phyloP scores from a whole-genome alignment of 225 moss, liverwort and hornwort species.

The Bryoerythrophyllum caledonicum region DNA sequence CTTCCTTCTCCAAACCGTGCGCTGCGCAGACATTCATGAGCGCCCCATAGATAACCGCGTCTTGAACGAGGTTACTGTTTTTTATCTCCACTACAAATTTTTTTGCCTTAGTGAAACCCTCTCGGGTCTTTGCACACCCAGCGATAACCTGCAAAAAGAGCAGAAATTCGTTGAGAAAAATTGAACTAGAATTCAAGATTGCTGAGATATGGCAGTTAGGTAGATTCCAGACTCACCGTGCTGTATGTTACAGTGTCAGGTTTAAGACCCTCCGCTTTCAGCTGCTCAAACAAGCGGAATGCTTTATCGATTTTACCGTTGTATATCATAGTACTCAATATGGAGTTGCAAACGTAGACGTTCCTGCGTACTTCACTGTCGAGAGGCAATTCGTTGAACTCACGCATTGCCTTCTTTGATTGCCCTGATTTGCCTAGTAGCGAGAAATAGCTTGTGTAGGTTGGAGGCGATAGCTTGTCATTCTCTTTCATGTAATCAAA shows the following conservation, averaged over 20 bases:
- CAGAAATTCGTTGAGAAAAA: background rate
- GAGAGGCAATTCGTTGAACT: constrained; percentile 51
- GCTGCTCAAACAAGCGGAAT: constrained; percentile 61
- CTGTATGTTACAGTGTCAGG: constrained; percentile 78
- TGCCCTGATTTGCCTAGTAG: constrained; percentile 69
- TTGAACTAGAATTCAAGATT: background rate
- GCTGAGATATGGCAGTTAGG: background rate
- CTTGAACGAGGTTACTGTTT: constrained; percentile 44
- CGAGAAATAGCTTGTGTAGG: constrained; percentile 80
- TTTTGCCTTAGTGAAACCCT: constrained; percentile 62
- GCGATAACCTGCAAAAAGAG: constrained; percentile 58
- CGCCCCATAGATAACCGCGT: constrained; percentile 73
- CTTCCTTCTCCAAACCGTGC: constrained; percentile 73
- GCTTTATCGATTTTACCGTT: constrained; percentile 79
- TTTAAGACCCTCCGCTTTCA: constrained; percentile 66
- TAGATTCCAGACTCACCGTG: constrained; percentile 47
- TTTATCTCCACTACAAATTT: constrained; percentile 61
- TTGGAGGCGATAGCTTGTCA: constrained; percentile 71
- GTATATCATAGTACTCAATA: constrained; percentile 65
- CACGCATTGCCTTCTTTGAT: constrained; percentile 55
- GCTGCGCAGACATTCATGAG: constrained; percentile 78
- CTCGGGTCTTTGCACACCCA: constrained; percentile 75
- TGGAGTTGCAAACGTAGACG: constrained; percentile 72
- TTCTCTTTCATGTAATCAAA: constrained; percentile 79
- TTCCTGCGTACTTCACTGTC: constrained; percentile 57